A percentile compares a stretch with the other conserved stretches of the same genome.
These are phyloP conservation scores for Fonsecaea erecta DNA, from an alignment of 2,329 filamentous ascomycete genomes.

Conservation along the genomic window DNA sequence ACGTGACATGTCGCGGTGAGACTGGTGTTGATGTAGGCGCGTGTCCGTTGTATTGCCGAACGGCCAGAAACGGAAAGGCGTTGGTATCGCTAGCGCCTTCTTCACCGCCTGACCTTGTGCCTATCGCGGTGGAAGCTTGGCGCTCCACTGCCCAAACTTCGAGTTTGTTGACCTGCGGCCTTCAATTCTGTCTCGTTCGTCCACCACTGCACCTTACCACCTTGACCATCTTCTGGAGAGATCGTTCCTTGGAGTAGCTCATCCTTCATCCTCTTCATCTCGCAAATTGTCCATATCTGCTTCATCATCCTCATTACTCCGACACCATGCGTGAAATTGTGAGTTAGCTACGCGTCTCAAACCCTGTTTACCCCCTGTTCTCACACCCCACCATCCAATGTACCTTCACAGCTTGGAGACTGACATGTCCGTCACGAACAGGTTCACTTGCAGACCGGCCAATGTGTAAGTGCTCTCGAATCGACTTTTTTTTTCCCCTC, in stretches of 20 bases:
- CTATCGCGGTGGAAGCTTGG: conserved; percentile 1
- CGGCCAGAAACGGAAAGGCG: conserved; percentile 13
- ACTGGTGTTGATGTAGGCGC: neutral
- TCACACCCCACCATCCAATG: conserved; percentile 29
- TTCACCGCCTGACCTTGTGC: conserved; percentile 31
- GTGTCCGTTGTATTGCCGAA: conserved; percentile 13
- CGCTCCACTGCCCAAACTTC: conserved; percentile 18
- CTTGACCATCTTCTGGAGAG: conserved; percentile 12
- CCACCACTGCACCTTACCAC: conserved; percentile 25
- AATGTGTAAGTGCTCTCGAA: conserved; percentile 75
- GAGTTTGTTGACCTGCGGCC: conserved; percentile 30
- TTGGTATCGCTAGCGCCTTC: conserved; percentile 19
- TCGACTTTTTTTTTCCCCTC: conserved; percentile 41
- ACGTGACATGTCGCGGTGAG: neutral
- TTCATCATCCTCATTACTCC: conserved; percentile 13
- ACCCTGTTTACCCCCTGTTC: conserved; percentile 39
- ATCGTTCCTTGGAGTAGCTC: conserved; percentile 18
- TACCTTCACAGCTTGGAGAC: conserved; percentile 43
- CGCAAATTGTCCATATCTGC: conserved; percentile 18
- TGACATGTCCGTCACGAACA: conserved; percentile 65
- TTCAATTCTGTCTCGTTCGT: conserved; percentile 23
- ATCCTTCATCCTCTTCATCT: conserved; percentile 7
- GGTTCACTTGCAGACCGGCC: conserved; percentile 99
- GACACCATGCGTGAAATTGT: conserved; percentile 75
- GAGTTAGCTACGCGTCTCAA: conserved; percentile 54